These are phyloP conservation scores for Eleusine coracana DNA, from an alignment of 176 grass and related monocot genomes.

Conservation along the genomic window DNA sequence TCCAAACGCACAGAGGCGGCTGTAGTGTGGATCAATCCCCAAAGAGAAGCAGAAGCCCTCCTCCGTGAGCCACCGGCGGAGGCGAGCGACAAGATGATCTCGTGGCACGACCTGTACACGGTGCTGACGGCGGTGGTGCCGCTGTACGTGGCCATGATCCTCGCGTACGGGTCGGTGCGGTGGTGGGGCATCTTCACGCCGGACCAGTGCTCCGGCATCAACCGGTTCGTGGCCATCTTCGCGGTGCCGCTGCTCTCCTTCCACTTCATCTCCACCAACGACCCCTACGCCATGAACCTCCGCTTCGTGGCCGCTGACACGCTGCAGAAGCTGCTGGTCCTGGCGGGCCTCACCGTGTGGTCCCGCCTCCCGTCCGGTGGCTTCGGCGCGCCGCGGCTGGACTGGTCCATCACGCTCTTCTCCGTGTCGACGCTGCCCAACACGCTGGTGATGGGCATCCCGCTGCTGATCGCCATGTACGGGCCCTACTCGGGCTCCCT, in stretches of 20 bases:
- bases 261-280: conserved; percentile 86
- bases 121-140: conserved; percentile 78
- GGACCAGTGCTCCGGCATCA: conserved; percentile 93
- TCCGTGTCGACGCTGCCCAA: conserved; percentile 76
- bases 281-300: conserved; percentile 82
- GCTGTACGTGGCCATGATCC: conserved; percentile 89
- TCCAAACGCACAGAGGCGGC: neutral
- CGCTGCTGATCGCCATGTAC: conserved; percentile 82
- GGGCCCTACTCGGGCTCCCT: conserved; percentile 65
- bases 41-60: conserved; percentile 2
- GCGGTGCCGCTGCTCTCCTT: conserved; percentile 89
- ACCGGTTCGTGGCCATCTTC: conserved; percentile 87
- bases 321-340: conserved; percentile 78
- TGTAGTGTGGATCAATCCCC: neutral
- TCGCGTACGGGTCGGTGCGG: conserved; percentile 75
- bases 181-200: conserved; percentile 94
- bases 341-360: conserved; percentile 55
- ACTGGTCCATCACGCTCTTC: conserved; percentile 83
- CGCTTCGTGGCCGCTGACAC: conserved; percentile 85
- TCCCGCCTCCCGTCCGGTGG: conserved; percentile 30
- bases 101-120: conserved; percentile 66
- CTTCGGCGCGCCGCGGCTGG: conserved; percentile 33
- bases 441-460: conserved; percentile 88
- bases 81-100: conserved; percentile 46
- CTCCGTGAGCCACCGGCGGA: neutral